A percentile compares a stretch with the other conserved stretches of the same genome.
phyloP scores from a whole-genome alignment of 164 flowering plant genomes.

The Tetrastigma voinierianum region DNA sequence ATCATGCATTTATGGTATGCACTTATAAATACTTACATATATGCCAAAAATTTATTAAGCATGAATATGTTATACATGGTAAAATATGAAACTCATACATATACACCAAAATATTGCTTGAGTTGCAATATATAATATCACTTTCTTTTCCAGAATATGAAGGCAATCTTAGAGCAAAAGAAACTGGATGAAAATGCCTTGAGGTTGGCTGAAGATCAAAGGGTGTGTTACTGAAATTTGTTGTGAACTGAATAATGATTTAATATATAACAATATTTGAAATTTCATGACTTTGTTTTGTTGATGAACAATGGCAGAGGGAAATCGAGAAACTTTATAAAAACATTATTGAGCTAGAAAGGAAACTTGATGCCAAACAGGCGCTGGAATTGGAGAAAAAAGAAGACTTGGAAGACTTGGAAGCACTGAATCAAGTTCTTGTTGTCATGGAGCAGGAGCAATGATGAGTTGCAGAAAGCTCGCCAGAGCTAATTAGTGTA shows the following conservation, averaged over 20 bases:
- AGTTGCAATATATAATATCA: too few species aligned
- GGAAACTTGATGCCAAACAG: conserved; percentile 70
- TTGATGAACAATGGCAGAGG: conserved; percentile 39
- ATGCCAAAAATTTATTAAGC: too few species aligned
- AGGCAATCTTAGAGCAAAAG: conserved; percentile 61
- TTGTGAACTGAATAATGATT: not conserved
- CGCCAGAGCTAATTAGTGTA: conserved; percentile 60
- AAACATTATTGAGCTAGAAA: conserved; percentile 51
- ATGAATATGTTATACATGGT: too few species aligned
- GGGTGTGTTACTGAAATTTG: conserved; percentile 33
- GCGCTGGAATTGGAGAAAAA: conserved; percentile 69
- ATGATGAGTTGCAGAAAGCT: conserved; percentile 70
- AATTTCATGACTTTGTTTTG: not conserved
- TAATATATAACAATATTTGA: not conserved
- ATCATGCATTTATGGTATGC: too few species aligned
- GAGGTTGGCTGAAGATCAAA: conserved; percentile 61
- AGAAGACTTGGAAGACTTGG: conserved; percentile 44
- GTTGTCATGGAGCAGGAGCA: conserved; percentile 53
- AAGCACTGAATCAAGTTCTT: conserved; percentile 45
- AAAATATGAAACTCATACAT: too few species aligned
- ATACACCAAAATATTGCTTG: too few species aligned
- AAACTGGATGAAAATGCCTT: conserved; percentile 62
- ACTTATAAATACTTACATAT: too few species aligned
- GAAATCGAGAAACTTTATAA: conserved; percentile 54
- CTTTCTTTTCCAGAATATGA: conserved; percentile 47